These are phyloP conservation scores for Psidium friedrichsthalianum DNA, from an alignment of 345 rosid genomes.

Conservation along the genomic window DNA sequence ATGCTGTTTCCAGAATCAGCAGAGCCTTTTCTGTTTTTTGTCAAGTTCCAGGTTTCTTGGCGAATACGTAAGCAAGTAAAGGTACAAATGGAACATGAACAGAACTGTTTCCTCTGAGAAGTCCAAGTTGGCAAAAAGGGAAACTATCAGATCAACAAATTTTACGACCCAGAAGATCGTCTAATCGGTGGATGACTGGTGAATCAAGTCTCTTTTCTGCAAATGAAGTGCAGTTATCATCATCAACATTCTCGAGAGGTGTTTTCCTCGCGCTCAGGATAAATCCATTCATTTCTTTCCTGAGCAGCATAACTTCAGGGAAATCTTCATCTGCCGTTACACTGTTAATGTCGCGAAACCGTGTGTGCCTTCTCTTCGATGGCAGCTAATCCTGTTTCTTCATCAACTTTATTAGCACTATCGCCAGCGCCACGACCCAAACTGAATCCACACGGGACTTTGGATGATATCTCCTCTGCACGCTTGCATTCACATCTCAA, in stretches of 20 bases:
- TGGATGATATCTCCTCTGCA: slow-evolving; percentile 28
- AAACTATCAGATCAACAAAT: not conserved
- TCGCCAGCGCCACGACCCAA: slow-evolving; percentile 15
- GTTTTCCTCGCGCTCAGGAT: not conserved
- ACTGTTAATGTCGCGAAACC: slow-evolving; percentile 46
- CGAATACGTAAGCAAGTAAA: slow-evolving; percentile 57
- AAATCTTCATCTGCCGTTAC: slow-evolving; percentile 70
- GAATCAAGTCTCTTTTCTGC: not conserved
- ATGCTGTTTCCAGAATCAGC: slow-evolving; percentile 3
- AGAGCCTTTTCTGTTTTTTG: slow-evolving; percentile 10
- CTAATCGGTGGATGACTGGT: not conserved
- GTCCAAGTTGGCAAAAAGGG: slow-evolving; percentile 5
- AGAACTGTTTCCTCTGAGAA: slow-evolving; percentile 19
- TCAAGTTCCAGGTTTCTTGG: slow-evolving; percentile 35
- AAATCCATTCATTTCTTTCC: slow-evolving; percentile 54
- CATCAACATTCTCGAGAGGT: not conserved
- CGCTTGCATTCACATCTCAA: slow-evolving; percentile 89
- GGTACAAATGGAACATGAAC: slow-evolving; percentile 61
- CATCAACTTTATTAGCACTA: slow-evolving; percentile 19
- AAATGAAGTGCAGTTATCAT: slow-evolving; percentile 4
- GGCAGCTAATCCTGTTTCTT: slow-evolving; percentile 44
- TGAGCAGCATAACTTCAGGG: slow-evolving; percentile 82
- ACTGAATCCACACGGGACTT: slow-evolving; percentile 10
- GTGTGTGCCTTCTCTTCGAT: slow-evolving; percentile 78
- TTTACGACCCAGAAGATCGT: not conserved